phyloP scores from a whole-genome alignment of 345 rosid genomes.

The Rhodamnia rubescens region DNA sequence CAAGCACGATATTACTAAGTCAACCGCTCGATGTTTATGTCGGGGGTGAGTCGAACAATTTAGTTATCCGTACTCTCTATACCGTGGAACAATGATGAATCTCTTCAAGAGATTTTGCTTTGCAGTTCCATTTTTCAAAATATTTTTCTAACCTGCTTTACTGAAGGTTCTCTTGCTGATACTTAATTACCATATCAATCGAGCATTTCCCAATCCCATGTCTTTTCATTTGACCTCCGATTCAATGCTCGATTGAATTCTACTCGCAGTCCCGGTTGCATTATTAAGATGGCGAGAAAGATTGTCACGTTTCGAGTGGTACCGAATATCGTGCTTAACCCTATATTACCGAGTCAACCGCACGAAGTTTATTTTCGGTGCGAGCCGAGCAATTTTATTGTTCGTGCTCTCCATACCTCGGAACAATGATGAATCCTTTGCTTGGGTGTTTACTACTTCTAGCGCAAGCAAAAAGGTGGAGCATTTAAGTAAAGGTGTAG shows the following conservation, averaged over 20 bases:
- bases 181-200: too few species aligned
- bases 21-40: neutral
- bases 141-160: too few species aligned
- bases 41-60: accelerated
- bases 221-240: neutral
- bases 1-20: neutral
- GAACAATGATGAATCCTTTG: too few species aligned
- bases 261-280: neutral
- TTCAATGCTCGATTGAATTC: neutral
- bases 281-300: neutral
- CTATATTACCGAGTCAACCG: neutral
- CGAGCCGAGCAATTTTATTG: neutral
- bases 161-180: too few species aligned
- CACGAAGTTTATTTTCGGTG: neutral
- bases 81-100: too few species aligned
- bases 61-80: too few species aligned
- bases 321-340: accelerated
- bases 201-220: neutral
- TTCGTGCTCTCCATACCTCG: too few species aligned
- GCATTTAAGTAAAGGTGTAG: too few species aligned
- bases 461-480: too few species aligned
- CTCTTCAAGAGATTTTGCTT: too few species aligned
- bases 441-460: too few species aligned
- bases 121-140: too few species aligned
- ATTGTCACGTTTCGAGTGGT: neutral